A percentile compares a stretch with the other conserved stretches of the same genome.
phyloP scores from a whole-genome alignment of 441 rosid genomes.

The Croton setiger region DNA sequence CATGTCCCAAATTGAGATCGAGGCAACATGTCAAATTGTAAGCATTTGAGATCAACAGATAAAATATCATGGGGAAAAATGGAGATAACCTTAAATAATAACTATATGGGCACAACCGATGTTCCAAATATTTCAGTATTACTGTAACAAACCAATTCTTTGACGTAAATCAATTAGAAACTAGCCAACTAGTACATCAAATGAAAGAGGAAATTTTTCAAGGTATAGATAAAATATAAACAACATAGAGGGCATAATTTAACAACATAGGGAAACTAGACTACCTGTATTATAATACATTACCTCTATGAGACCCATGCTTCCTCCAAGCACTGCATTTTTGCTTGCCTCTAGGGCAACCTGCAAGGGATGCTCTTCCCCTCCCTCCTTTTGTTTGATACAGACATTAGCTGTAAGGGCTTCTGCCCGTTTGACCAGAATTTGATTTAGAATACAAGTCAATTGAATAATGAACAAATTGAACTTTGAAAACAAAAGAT shows the following conservation, averaged over 20 bases:
- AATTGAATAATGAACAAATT: conserved; percentile 7
- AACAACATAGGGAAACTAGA: neutral
- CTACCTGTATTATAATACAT: conserved; percentile 14
- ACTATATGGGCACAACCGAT: conserved; percentile 1
- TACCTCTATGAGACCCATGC: conserved; percentile 78
- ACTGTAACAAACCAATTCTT: neutral
- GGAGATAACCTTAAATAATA: neutral
- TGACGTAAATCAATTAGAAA: neutral
- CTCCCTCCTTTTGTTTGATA: conserved; percentile 56
- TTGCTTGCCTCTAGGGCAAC: conserved; percentile 70
- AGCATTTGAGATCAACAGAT: conserved; percentile 1
- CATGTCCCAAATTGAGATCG: neutral
- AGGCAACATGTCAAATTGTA: neutral
- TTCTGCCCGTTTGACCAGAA: conserved; percentile 48
- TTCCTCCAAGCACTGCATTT: conserved; percentile 82
- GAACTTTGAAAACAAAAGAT: neutral
- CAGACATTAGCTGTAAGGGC: conserved; percentile 46
- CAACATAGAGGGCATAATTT: neutral
- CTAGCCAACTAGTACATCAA: neutral
- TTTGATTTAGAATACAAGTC: conserved; percentile 3
- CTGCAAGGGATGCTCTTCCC: conserved; percentile 52
- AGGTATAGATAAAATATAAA: neutral
- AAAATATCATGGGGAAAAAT: neutral
- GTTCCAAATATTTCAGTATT: neutral
- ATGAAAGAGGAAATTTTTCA: neutral